Evolutionary conservation across 108 stramenopile species (phyloP).

Genomic region (Mediolabrus comicus): DNA sequence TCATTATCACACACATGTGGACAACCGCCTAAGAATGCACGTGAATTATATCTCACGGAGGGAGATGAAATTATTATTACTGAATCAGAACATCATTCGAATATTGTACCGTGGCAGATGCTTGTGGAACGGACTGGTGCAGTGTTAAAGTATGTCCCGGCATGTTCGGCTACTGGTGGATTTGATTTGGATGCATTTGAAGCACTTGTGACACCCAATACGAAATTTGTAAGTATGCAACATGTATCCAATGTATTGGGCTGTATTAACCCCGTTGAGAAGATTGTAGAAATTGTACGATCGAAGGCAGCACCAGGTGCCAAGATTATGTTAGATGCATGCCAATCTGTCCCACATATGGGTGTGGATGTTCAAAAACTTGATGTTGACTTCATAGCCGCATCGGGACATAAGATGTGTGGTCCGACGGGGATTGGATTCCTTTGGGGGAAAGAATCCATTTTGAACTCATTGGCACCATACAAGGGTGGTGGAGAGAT

Average conservation of each 20-base stretch:
- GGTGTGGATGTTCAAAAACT: conserved; percentile 84
- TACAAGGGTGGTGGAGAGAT: conserved; percentile 95
- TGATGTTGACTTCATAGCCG: conserved; percentile 93
- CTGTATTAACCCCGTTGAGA: conserved; percentile 80
- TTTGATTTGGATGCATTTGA: conserved; percentile 70
- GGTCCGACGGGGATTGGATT: conserved; percentile 98
- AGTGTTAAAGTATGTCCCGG: conserved; percentile 68
- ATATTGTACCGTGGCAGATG: conserved; percentile 97
- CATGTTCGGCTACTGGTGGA: conserved; percentile 48
- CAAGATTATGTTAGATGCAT: conserved; percentile 88
- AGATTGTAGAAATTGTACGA: conserved; percentile 76
- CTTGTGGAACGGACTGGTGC: conserved; percentile 68
- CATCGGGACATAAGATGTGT: conserved; percentile 98
- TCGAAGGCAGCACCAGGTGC: conserved; percentile 59
- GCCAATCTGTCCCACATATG: conserved; percentile 94
- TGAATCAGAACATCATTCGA: conserved; percentile 94
- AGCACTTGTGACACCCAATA: conserved; percentile 57
- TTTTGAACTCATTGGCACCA: conserved; percentile 88
- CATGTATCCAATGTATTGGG: conserved; percentile 93
- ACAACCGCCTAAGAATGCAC: conserved; percentile 28
- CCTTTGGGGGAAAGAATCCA: conserved; percentile 80
- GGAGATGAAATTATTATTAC: conserved; percentile 93
- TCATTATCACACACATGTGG: conserved; percentile 60
- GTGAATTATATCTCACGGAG: conserved; percentile 15
- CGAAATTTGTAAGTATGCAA: conserved; percentile 88